Conservation (phyloP, 495 filamentous ascomycete genomes). For the Talaromyces thailandensis region DNA sequence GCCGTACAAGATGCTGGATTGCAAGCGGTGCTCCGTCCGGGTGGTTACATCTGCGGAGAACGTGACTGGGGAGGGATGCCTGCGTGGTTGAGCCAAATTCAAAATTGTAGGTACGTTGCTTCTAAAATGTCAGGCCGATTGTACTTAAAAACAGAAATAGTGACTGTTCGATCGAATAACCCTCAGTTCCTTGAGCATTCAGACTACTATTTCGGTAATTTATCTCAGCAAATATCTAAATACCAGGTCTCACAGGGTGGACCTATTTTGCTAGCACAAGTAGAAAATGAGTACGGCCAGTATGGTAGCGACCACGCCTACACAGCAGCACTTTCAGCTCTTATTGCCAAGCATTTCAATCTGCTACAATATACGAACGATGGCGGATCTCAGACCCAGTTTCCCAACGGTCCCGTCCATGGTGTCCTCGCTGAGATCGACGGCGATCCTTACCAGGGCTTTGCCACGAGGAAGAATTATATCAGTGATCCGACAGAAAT, state of each 20-base stretch:
- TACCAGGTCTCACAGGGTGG: conserved; percentile 30
- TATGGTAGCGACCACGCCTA: conserved; percentile 33
- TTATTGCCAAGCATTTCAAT: conserved; percentile 25
- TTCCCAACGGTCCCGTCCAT: conserved; percentile 30
- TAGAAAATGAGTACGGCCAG: conserved; percentile 43
- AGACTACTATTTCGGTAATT: conserved; percentile 22
- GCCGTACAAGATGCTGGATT: conserved; percentile 32
- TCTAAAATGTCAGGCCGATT: too few species aligned
- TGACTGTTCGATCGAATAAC: conserved; percentile 25
- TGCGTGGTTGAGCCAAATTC: conserved; percentile 11
- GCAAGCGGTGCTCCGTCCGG: conserved; percentile 32
- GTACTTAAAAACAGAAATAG: conserved; percentile 20
- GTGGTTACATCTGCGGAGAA: conserved; percentile 40
- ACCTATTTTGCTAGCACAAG: conserved; percentile 38
- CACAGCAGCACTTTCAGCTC: conserved; percentile 23
- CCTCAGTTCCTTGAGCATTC: conserved; percentile 25
- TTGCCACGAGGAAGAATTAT: conserved; percentile 8
- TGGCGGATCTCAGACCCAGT: conserved; percentile 27
- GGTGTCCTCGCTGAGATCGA: conserved; percentile 34
- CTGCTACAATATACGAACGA: conserved; percentile 39
- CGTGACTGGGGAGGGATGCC: conserved; percentile 35
- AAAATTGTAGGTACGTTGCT: too few species aligned
- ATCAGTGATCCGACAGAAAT: too few species aligned
- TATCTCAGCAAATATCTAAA: conserved; percentile 23
- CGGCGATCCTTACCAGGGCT: conserved; percentile 31